These are phyloP conservation scores for Aspergillus sp. DNA, from an alignment of 2,329 filamentous ascomycete species.

Conservation along the genomic window DNA sequence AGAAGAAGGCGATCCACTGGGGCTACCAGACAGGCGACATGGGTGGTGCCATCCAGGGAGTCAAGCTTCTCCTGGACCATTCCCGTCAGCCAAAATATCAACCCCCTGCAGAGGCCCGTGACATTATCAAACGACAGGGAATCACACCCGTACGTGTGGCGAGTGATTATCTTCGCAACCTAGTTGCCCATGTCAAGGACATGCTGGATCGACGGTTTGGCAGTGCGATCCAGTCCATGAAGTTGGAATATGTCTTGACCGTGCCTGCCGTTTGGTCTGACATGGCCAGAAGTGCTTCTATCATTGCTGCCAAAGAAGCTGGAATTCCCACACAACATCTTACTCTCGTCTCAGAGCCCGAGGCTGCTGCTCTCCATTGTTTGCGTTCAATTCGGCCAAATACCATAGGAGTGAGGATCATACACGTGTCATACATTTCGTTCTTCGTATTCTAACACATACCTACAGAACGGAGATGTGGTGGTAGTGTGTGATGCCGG, in stretches of 20 bases:
- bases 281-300: constrained; percentile 29
- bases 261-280: constrained; percentile 36
- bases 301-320: constrained; percentile 16
- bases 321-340: constrained; percentile 14
- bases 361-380: constrained; percentile 33
- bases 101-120: constrained; percentile 2
- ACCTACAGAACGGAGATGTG: constrained; percentile 23
- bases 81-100: constrained; percentile 5
- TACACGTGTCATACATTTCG: too few species aligned
- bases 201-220: constrained; percentile 12
- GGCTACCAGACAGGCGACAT: constrained; percentile 20
- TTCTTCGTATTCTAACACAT: too few species aligned
- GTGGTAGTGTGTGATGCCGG: constrained; percentile 38
- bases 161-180: constrained; percentile 9
- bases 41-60: constrained; percentile 21
- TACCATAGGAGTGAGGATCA: constrained; percentile 17
- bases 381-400: constrained; percentile 25
- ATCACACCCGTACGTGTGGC: constrained; percentile 6
- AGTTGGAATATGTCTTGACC: constrained; percentile 26
- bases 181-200: constrained; percentile 6
- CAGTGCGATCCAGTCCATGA: constrained; percentile 13
- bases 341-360: constrained; percentile 23
- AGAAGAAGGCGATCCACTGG: constrained; percentile 14
- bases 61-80: constrained; percentile 22
- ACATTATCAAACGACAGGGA: neutral